Conservation (phyloP, 306 rosid species). For the Trichosanthes truncata region DNA sequence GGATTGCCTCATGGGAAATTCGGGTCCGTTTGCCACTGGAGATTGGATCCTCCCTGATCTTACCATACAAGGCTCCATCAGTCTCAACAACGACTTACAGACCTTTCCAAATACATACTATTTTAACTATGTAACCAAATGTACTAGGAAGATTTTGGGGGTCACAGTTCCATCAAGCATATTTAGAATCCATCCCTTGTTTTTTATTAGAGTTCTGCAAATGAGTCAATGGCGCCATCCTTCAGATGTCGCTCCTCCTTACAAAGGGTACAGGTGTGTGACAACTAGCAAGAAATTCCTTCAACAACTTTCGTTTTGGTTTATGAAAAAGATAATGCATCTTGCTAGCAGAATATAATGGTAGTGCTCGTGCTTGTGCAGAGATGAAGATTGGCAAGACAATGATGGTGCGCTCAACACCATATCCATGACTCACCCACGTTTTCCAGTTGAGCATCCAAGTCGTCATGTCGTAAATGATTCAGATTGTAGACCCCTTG, state of each 20-base stretch:
- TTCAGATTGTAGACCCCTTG: slow-evolving; percentile 66
- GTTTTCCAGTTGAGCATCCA: slow-evolving; percentile 77
- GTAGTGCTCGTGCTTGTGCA: slow-evolving; percentile 21
- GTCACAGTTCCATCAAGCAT: slow-evolving; percentile 75
- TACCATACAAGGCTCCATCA: slow-evolving; percentile 83
- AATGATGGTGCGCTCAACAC: slow-evolving; percentile 98
- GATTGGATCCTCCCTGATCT: slow-evolving; percentile 99
- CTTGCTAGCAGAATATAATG: background rate
- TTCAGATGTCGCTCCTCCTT: slow-evolving; percentile 67
- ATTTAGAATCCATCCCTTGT: slow-evolving; percentile 69
- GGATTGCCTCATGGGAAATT: slow-evolving; percentile 63
- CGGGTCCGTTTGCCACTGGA: slow-evolving; percentile 82
- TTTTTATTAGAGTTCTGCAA: slow-evolving; percentile 77
- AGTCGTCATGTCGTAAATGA: slow-evolving; percentile 52
- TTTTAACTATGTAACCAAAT: slow-evolving; percentile 91
- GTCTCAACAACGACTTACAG: slow-evolving; percentile 37
- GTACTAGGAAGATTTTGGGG: slow-evolving; percentile 67
- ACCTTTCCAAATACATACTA: slow-evolving; percentile 86
- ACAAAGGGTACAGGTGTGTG: slow-evolving; percentile 74
- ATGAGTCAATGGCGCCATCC: slow-evolving; percentile 96
- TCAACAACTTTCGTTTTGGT: background rate
- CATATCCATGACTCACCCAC: slow-evolving; percentile 91
- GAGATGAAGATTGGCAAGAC: slow-evolving; percentile 97
- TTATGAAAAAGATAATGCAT: background rate
- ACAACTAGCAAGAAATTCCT: background rate